These are phyloP conservation scores for Neonothopanus nambi DNA, from an alignment of 1,284 basidiomycete genomes.

Conservation along the genomic window DNA sequence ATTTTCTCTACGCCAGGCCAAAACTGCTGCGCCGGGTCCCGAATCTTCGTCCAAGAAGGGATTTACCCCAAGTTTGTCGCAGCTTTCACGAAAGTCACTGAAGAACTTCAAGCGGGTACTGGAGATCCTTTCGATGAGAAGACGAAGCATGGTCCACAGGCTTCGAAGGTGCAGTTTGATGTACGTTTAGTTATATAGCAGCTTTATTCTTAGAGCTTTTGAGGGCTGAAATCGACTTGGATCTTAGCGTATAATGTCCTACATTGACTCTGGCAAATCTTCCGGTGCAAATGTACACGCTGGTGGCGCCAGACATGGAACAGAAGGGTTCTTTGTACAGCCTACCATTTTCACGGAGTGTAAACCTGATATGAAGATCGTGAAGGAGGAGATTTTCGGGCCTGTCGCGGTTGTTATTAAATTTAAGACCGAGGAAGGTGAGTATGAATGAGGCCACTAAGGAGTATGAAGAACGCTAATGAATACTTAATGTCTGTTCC, in stretches of 20 bases:
- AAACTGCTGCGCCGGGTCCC: constrained; percentile 82
- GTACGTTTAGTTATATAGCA: constrained; percentile 24
- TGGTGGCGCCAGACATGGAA: constrained; percentile 87
- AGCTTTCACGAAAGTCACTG: constrained; percentile 58
- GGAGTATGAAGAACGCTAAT: too few relatives aligned
- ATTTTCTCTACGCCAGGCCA: constrained; percentile 50
- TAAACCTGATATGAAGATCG: constrained; percentile 79
- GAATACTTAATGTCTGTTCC: background rate
- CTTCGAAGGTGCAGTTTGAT: constrained; percentile 43
- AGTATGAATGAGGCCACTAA: background rate
- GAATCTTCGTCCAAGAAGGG: constrained; percentile 81
- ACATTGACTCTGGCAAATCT: constrained; percentile 84
- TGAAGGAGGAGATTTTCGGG: constrained; percentile 88
- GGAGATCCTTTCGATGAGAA: constrained; percentile 49
- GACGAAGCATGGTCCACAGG: constrained; percentile 41
- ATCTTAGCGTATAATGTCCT: constrained; percentile 75
- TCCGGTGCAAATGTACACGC: constrained; percentile 81
- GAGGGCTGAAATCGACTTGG: background rate
- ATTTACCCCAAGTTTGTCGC: constrained; percentile 82
- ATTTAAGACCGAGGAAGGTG: constrained; percentile 63
- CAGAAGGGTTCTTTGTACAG: constrained; percentile 69
- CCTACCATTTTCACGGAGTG: constrained; percentile 86
- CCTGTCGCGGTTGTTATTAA: constrained; percentile 76
- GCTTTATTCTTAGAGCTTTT: background rate
- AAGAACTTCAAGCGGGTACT: constrained; percentile 51